These are phyloP conservation scores for Urochloa ruziziensis DNA, from an alignment of 176 grass and related monocot genomes.

Conservation along the genomic window DNA sequence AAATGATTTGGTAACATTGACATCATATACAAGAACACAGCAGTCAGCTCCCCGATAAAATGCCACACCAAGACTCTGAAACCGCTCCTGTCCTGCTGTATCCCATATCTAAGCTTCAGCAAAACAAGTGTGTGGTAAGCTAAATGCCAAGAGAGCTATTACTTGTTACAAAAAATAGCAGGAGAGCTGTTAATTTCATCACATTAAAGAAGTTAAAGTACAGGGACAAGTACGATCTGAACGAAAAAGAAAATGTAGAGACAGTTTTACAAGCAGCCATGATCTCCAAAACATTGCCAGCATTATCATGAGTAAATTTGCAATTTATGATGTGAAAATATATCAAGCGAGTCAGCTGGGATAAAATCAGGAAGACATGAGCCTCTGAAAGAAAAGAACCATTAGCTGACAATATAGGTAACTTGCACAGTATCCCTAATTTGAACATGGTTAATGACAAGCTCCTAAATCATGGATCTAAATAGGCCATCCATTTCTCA, in stretches of 20 bases:
- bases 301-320: not conserved
- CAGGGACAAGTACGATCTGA: not conserved
- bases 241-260: not conserved
- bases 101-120: constrained; percentile 80
- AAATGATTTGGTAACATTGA: constrained; percentile 93
- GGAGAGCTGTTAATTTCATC: not conserved
- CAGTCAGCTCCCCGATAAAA: constrained; percentile 96
- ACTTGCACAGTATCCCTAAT: not conserved
- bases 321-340: not conserved
- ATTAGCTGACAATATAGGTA: not conserved
- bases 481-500: too few species aligned
- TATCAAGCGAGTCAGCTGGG: not conserved
- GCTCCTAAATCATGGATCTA: too few species aligned
- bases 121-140: not conserved
- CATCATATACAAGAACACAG: constrained; percentile 91
- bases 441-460: constrained; percentile 1
- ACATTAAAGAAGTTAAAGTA: not conserved
- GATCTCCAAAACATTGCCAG: not conserved
- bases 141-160: not conserved
- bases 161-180: not conserved
- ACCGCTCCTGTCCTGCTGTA: constrained; percentile 88
- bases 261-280: not conserved
- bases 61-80: constrained; percentile 96
- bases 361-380: not conserved
- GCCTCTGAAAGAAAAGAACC: too few species aligned